Conservation (phyloP, 148 eudicot genomes). For the Cornus suecica region DNA sequence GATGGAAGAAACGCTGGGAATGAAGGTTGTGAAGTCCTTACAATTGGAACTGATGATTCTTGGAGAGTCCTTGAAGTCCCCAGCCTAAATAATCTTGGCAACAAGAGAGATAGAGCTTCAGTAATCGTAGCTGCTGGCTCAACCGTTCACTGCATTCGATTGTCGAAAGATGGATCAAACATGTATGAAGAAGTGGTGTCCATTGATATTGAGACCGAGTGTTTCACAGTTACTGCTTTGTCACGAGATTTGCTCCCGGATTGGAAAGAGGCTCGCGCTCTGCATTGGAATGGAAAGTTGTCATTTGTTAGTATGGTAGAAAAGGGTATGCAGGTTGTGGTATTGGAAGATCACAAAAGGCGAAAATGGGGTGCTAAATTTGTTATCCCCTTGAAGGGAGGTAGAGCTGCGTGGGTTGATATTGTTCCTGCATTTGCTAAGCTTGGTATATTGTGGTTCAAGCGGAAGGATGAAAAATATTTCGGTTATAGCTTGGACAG, state of each 20-base stretch:
- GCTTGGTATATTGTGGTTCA: not conserved
- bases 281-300: slow-evolving; percentile 13
- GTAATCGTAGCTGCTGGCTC: no score
- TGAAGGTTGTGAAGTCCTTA: slow-evolving; percentile 3
- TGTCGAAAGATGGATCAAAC: not conserved
- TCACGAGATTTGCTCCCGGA: not conserved
- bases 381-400: slow-evolving; percentile 1
- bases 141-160: not conserved
- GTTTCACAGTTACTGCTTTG: not conserved
- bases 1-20: not conserved
- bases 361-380: slow-evolving; percentile 12
- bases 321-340: slow-evolving; percentile 5
- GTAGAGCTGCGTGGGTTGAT: not conserved
- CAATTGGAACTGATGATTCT: not conserved
- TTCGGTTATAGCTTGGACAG: not conserved
- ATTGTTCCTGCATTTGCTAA: not conserved
- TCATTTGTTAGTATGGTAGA: not conserved
- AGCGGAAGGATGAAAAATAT: not conserved
- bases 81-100: not conserved
- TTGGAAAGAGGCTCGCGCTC: not conserved
- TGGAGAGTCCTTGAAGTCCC: slow-evolving; percentile 10
- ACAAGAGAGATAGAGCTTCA: not conserved
- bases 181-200: not conserved
- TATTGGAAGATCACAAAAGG: slow-evolving; percentile 16
- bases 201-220: slow-evolving; percentile 13